These are phyloP conservation scores for Syzygium syzygioides DNA, from an alignment of 441 rosid genomes.

Conservation along the genomic window DNA sequence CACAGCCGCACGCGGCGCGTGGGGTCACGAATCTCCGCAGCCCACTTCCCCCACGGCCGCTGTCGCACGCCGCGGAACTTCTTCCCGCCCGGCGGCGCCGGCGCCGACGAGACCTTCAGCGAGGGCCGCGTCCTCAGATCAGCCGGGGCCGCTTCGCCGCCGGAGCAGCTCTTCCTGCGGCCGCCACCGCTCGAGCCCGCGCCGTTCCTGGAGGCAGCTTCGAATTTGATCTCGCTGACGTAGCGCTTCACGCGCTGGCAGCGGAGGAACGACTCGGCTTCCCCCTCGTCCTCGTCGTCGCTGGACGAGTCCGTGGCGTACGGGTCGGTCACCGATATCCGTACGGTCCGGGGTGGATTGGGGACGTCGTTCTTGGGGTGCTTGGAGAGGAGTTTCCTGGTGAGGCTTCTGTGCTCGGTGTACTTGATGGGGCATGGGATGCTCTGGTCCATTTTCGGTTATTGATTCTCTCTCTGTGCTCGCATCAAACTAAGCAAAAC, in stretches of 20 bases:
- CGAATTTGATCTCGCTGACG: constrained; percentile 58
- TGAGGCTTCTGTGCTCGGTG: constrained; percentile 7
- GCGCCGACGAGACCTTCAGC: constrained; percentile 9
- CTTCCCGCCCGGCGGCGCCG: constrained; percentile 14
- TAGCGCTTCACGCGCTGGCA: constrained; percentile 59
- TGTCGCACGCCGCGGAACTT: constrained; percentile 91
- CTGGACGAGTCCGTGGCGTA: constrained; percentile 20
- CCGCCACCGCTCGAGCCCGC: neutral
- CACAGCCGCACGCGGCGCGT: constrained; percentile 70
- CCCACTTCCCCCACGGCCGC: constrained; percentile 99
- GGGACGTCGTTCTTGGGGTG: neutral
- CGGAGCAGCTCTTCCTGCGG: constrained; percentile 27
- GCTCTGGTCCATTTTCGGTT: constrained; percentile 2
- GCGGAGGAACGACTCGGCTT: constrained; percentile 20
- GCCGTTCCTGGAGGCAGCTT: constrained; percentile 18
- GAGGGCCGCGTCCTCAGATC: constrained; percentile 15
- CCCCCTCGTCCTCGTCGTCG: constrained; percentile 48
- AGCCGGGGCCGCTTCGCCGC: neutral
- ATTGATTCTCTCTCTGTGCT: neutral
- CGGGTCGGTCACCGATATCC: constrained; percentile 14
- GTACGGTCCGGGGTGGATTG: neutral
- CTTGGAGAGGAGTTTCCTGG: neutral
- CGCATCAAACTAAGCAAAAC: neutral
- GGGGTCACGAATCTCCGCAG: constrained; percentile 98
- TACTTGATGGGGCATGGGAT: constrained; percentile 10